Percentiles rank a stretch among this genome's conserved stretches.
These are phyloP conservation scores for Tulasnella sp. DNA, from an alignment of 768 basidiomycete species.

Conservation along the genomic window DNA sequence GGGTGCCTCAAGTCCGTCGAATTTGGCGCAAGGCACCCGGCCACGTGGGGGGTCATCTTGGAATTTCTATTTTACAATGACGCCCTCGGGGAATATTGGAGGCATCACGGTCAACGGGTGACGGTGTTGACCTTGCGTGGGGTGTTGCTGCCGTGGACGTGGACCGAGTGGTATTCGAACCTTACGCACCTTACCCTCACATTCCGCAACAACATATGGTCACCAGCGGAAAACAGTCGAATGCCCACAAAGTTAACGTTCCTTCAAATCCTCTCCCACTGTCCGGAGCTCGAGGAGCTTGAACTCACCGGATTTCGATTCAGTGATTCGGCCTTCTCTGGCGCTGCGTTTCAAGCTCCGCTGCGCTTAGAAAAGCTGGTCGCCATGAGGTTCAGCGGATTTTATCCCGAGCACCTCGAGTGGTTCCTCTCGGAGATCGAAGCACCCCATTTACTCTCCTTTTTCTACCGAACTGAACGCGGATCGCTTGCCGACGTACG, in stretches of 20 bases:
- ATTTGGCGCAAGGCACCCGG: background rate
- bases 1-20: background rate
- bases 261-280: background rate
- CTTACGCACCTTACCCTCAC: background rate
- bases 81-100: background rate
- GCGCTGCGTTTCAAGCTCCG: background rate
- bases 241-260: background rate
- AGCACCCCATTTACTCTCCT: too few species aligned
- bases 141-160: background rate
- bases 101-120: background rate
- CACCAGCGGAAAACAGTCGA: background rate
- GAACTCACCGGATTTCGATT: background rate
- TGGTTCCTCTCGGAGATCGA: too few species aligned
- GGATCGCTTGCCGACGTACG: too few species aligned
- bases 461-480: too few species aligned
- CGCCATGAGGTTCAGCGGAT: too few species aligned
- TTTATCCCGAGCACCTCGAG: too few species aligned
- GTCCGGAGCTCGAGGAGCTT: background rate
- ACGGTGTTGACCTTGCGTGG: background rate
- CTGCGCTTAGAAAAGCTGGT: too few species aligned
- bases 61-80: background rate
- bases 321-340: background rate
- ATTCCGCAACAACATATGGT: background rate
- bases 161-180: slow-evolving; percentile 1
- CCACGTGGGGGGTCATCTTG: background rate